These are phyloP conservation scores for Cryptosporidium meleagridis DNA, from an alignment of 169 alveolate genomes.

Conservation along the genomic window DNA sequence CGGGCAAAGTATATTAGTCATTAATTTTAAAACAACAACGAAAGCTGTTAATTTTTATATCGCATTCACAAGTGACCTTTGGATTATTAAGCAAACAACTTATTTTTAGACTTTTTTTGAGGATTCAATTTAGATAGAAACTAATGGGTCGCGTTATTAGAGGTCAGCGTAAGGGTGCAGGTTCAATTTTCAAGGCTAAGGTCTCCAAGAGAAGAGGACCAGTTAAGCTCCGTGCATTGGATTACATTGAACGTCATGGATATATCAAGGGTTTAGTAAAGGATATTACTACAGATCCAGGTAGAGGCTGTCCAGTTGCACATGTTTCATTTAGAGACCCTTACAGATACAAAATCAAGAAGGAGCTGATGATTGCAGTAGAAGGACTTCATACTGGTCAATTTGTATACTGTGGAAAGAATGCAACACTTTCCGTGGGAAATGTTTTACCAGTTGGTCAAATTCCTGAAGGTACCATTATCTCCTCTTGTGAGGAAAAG, in stretches of 20 bases:
- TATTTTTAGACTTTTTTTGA: constrained; percentile 2
- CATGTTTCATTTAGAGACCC: constrained; percentile 96
- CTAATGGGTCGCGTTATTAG: constrained; percentile 80
- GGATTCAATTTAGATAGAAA: constrained; percentile 26
- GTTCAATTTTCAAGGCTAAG: constrained; percentile 94
- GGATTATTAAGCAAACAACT: neutral
- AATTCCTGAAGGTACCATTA: constrained; percentile 99
- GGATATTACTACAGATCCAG: constrained; percentile 98
- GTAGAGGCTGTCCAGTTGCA: constrained; percentile 99
- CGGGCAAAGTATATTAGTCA: neutral
- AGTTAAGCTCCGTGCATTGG: constrained; percentile 94
- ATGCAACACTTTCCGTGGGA: constrained; percentile 96
- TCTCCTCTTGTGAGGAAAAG: constrained; percentile 96
- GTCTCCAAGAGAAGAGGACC: constrained; percentile 95
- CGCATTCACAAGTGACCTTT: constrained; percentile 29
- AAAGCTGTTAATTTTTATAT: neutral
- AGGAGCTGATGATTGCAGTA: constrained; percentile 96
- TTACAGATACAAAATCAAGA: constrained; percentile 92
- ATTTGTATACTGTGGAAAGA: constrained; percentile 97
- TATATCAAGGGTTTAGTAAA: constrained; percentile 97
- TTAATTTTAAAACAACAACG: neutral
- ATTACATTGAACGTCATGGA: constrained; percentile 87
- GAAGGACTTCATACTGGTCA: constrained; percentile 99
- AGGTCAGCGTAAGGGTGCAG: constrained; percentile 98
- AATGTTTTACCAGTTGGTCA: constrained; percentile 96